Conservation (phyloP, 768 basidiomycete species). For the Agaricus subrufescens region DNA sequence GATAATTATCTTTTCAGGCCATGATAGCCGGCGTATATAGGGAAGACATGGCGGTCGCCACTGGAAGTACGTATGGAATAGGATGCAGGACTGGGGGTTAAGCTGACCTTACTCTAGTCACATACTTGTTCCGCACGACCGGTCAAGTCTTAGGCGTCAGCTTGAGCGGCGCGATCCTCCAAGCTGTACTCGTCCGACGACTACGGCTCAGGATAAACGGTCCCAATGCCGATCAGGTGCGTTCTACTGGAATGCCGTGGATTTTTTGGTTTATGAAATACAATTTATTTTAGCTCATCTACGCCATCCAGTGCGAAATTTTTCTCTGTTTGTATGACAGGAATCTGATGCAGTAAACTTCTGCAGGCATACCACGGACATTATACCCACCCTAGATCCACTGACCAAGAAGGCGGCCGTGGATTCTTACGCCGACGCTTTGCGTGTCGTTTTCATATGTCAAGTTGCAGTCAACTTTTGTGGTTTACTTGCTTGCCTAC, state of each 20-base stretch:
- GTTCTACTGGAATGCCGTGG: conserved; percentile 19
- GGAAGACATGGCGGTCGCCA: conserved; percentile 84
- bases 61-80: conserved; percentile 64
- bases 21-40: conserved; percentile 80
- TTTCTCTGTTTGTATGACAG: conserved; percentile 2
- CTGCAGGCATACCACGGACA: conserved; percentile 62
- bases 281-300: conserved; percentile 52
- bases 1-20: conserved; percentile 44
- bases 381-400: conserved; percentile 64
- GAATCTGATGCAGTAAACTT: not conserved
- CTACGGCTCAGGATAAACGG: conserved; percentile 74
- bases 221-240: conserved; percentile 65
- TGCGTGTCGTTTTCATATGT: conserved; percentile 79
- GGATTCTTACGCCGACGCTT: conserved; percentile 73
- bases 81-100: conserved; percentile 24
- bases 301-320: conserved; percentile 42
- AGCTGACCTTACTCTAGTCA: conserved; percentile 45
- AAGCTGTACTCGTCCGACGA: conserved; percentile 68
- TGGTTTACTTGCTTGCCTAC: conserved; percentile 62
- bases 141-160: conserved; percentile 96
- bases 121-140: conserved; percentile 89
- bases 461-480: conserved; percentile 66
- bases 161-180: conserved; percentile 78
- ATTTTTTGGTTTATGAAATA: conserved; percentile 2
- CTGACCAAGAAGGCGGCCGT: conserved; percentile 55